phyloP scores from a whole-genome alignment of 139 green algal genomes.

The Zygnema cylindricum region DNA sequence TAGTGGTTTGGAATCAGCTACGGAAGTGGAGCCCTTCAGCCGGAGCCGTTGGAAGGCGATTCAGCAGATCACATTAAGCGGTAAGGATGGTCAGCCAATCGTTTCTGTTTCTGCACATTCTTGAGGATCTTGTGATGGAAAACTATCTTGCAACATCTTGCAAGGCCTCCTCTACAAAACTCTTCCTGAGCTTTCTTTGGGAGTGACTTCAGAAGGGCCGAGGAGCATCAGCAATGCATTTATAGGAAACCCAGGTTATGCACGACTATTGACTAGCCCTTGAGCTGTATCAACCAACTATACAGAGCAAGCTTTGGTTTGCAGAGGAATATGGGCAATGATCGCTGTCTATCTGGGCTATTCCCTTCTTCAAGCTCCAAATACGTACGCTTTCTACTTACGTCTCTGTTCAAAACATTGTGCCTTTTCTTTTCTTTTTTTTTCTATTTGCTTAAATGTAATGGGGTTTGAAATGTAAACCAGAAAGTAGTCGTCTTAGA shows the following conservation, averaged over 20 bases:
- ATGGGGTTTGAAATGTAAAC: not conserved
- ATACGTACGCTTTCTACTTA: constrained; percentile 30
- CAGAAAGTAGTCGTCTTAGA: not conserved
- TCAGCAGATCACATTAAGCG: constrained; percentile 3
- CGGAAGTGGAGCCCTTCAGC: not conserved
- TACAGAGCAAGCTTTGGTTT: constrained; percentile 6
- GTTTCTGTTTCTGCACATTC: not conserved
- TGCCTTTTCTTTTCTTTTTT: constrained; percentile 26
- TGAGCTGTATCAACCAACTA: not conserved
- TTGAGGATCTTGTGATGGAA: not conserved
- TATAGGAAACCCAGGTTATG: too few relatives aligned
- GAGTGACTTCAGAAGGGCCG: not conserved
- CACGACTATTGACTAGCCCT: not conserved
- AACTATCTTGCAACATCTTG: not conserved
- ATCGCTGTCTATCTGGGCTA: constrained; percentile 57
- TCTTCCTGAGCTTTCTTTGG: not conserved
- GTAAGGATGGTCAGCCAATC: not conserved
- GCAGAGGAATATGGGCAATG: constrained; percentile 50
- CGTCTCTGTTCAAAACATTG: constrained; percentile 24
- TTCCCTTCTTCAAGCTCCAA: constrained; percentile 48
- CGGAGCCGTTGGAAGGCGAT: constrained; percentile 6
- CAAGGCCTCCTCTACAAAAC: not conserved
- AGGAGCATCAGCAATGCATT: not conserved
- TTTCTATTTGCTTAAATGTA: constrained; percentile 6
- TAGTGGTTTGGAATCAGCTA: constrained; percentile 14